These are phyloP conservation scores for Syncephalastrum racemosum DNA, from an alignment of 371 early-diverging fungal species.

Conservation along the genomic window DNA sequence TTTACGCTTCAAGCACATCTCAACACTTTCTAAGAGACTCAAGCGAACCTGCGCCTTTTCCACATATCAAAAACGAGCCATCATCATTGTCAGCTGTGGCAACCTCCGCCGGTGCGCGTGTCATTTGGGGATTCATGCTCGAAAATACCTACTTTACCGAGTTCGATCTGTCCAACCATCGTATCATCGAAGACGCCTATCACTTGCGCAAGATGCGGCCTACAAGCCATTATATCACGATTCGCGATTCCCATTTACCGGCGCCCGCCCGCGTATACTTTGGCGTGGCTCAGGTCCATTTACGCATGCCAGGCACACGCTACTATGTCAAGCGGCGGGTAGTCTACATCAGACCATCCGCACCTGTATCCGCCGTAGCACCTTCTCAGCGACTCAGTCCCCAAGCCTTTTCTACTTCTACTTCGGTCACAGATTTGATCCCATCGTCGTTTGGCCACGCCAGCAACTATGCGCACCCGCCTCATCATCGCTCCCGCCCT, in stretches of 20 bases:
- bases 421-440: too few species aligned
- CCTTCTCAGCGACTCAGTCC: too few species aligned
- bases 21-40: background rate
- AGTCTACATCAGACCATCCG: background rate
- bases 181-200: conserved; percentile 35
- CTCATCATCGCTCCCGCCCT: too few species aligned
- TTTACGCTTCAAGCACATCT: too few species aligned
- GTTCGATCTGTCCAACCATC: conserved; percentile 41
- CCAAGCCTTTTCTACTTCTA: too few species aligned
- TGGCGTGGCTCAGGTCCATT: conserved; percentile 41
- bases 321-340: conserved; percentile 38
- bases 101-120: background rate
- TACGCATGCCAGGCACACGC: conserved; percentile 54
- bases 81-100: background rate
- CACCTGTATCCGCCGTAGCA: too few species aligned
- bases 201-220: conserved; percentile 23
- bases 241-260: conserved; percentile 33
- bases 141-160: conserved; percentile 44
- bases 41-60: background rate
- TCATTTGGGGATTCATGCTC: conserved; percentile 50
- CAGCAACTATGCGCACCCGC: too few species aligned
- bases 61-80: background rate
- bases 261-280: conserved; percentile 37
- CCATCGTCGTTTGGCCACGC: too few species aligned
- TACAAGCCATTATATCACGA: conserved; percentile 32